These are phyloP conservation scores for Hansenula lynferdii DNA, from an alignment of 1,139 yeast genomes.

Conservation along the genomic window DNA sequence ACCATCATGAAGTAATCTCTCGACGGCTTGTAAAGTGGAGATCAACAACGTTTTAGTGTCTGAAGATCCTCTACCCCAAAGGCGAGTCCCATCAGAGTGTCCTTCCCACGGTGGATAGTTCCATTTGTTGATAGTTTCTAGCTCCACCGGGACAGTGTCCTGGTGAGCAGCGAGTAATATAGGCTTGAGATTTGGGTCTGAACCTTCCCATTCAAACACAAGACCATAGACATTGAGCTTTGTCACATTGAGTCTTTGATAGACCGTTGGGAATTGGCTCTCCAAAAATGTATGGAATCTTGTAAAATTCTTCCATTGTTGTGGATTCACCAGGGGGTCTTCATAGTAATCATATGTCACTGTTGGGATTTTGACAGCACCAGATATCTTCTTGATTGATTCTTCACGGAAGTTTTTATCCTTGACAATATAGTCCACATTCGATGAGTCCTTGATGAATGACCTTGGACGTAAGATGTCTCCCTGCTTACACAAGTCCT, in stretches of 20 bases:
- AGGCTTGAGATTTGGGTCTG: slow-evolving; percentile 51
- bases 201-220: slow-evolving; percentile 63
- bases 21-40: slow-evolving; percentile 47
- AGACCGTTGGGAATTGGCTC: slow-evolving; percentile 52
- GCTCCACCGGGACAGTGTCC: slow-evolving; percentile 81
- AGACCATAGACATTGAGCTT: slow-evolving; percentile 62
- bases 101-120: slow-evolving; percentile 63
- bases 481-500: slow-evolving; percentile 9
- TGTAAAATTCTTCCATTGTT: slow-evolving; percentile 36
- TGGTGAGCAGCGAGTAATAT: slow-evolving; percentile 68
- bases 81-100: slow-evolving; percentile 49
- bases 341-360: slow-evolving; percentile 49
- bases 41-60: slow-evolving; percentile 52
- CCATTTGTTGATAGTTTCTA: slow-evolving; percentile 55
- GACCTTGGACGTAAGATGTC: slow-evolving; percentile 15
- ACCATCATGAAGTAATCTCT: slow-evolving; percentile 32
- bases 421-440: slow-evolving; percentile 21
- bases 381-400: slow-evolving; percentile 38
- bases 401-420: slow-evolving; percentile 36
- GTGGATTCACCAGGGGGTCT: slow-evolving; percentile 36
- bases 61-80: slow-evolving; percentile 54
- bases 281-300: slow-evolving; percentile 49
- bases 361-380: slow-evolving; percentile 58
- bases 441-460: slow-evolving; percentile 11
- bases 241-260: slow-evolving; percentile 33